Evolutionary conservation across 495 filamentous ascomycete species (phyloP), one percentile per base, ranked within the genome.

Genomic region (Parathielavia appendiculata): DNA sequence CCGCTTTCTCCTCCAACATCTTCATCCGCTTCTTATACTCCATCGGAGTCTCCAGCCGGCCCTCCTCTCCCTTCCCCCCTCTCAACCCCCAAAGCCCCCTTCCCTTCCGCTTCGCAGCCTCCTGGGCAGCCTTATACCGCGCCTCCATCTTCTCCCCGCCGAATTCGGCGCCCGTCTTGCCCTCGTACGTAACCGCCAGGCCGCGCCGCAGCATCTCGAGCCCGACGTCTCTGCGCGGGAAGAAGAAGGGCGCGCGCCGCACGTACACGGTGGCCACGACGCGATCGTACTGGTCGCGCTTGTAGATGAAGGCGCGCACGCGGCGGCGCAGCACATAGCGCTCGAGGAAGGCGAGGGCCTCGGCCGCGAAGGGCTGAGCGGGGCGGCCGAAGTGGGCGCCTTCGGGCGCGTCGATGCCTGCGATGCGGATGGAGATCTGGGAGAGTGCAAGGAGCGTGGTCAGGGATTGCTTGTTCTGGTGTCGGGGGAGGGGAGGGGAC

Each of bases 361-460:
- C 91, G 20, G 81, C 78, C 4, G 88, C 81, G 66, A 81, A 88
- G 4, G 92, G 93, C 69, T 98, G 93, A 30, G 86, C 89, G 1
- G 90, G 86, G 19, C 83, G 81, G 35, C 93, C 93, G 69, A 95
- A 98, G 71, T 98, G 95, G 4, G 90, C 88, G 40, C 87, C 73
- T 73, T 98, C 93, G 1, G 93, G 93, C 17, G 93, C 95, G 67
- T 98, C 93, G 46, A 97, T 71, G 38, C 93, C 93, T 9, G 93
- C 95, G 40, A 98, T 73, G 39, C 93, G 88, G 58, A 98, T 79
- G 48, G 91, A 86, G 51, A 98, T 86, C 83, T 87, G 64, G 13
- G 48, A 13, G 22, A 10, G 6, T 26, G 11, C 20, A 22, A 13
- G 2, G 22, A 8, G 8, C 4, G 20, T 17, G 54, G 23, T 53